Evolutionary conservation across 176 grass and related monocot species (phyloP).

Genomic region (Thalia dealbata): DNA sequence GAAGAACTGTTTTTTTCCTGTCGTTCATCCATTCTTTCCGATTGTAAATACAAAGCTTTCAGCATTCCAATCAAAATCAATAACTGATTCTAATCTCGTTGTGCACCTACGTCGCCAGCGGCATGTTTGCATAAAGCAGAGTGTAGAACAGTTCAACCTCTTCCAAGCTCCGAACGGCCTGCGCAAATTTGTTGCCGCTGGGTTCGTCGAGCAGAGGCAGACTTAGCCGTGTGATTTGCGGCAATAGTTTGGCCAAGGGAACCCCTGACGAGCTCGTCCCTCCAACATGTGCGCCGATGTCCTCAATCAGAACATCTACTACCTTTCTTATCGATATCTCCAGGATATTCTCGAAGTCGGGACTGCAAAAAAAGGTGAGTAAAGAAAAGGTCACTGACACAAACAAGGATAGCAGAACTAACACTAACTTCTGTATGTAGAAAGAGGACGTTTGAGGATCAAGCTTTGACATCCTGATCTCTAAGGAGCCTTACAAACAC

Average conservation of each 20-base stretch:
- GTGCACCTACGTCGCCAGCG: background rate
- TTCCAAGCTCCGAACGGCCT: constrained; percentile 56
- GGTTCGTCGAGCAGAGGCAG: constrained; percentile 71
- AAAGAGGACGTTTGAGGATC: too few relatives aligned
- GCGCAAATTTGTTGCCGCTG: constrained; percentile 64
- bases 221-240: constrained; percentile 55
- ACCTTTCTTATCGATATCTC: constrained; percentile 67
- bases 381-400: background rate
- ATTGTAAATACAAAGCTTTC: too few relatives aligned
- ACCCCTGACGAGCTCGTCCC: constrained; percentile 35
- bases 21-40: too few relatives aligned
- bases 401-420: background rate
- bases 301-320: constrained; percentile 36
- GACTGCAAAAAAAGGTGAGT: constrained; percentile 28
- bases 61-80: constrained; percentile 1
- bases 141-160: constrained; percentile 89
- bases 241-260: constrained; percentile 70
- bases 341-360: constrained; percentile 82
- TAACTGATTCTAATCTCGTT: background rate
- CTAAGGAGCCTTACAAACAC: too few relatives aligned
- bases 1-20: too few relatives aligned
- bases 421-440: background rate
- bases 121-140: constrained; percentile 78
- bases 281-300: constrained; percentile 32
- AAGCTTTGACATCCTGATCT: too few relatives aligned